Conservation (phyloP, 2,329 filamentous ascomycete genomes). For the Talaromyces sp. region DNA sequence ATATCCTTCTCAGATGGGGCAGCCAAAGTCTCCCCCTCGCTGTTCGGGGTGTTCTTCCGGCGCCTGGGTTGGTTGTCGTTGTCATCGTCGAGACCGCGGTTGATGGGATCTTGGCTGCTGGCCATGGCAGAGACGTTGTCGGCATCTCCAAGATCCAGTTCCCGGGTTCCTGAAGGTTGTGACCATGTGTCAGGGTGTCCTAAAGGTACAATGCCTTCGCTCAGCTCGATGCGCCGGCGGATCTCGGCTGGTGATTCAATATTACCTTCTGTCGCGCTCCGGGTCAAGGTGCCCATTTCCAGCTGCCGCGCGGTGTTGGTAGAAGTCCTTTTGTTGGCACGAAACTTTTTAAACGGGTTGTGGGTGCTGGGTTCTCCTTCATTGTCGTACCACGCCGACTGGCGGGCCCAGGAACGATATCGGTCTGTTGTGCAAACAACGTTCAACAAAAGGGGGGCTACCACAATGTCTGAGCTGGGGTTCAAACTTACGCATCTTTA, state of each 20-base stretch:
- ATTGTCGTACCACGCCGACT: slow-evolving; percentile 35
- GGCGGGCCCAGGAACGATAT: slow-evolving; percentile 25
- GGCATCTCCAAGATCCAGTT: neutral
- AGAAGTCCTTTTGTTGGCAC: slow-evolving; percentile 20
- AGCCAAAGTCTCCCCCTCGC: slow-evolving; percentile 5
- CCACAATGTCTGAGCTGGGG: neutral
- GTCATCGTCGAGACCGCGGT: slow-evolving; percentile 11
- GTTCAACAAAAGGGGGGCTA: neutral
- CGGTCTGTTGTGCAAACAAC: slow-evolving; percentile 24
- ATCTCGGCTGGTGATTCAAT: slow-evolving; percentile 18
- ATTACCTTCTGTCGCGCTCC: slow-evolving; percentile 19
- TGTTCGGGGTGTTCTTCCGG: slow-evolving; percentile 3
- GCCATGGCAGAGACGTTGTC: slow-evolving; percentile 13
- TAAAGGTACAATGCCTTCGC: slow-evolving; percentile 14
- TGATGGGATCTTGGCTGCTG: slow-evolving; percentile 17
- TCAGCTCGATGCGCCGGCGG: slow-evolving; percentile 20
- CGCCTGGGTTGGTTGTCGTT: slow-evolving; percentile 8
- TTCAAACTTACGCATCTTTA: neutral
- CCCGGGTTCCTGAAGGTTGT: neutral
- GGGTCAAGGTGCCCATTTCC: slow-evolving; percentile 20
- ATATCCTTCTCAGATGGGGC: slow-evolving; percentile 15
- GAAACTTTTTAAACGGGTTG: slow-evolving; percentile 40
- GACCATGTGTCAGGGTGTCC: slow-evolving; percentile 18
- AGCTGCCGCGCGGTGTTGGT: slow-evolving; percentile 22
- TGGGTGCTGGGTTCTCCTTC: slow-evolving; percentile 30